Base-by-base conservation (phyloP, 2,329 filamentous ascomycete species). In the Corinectria fuckeliana region DNA sequence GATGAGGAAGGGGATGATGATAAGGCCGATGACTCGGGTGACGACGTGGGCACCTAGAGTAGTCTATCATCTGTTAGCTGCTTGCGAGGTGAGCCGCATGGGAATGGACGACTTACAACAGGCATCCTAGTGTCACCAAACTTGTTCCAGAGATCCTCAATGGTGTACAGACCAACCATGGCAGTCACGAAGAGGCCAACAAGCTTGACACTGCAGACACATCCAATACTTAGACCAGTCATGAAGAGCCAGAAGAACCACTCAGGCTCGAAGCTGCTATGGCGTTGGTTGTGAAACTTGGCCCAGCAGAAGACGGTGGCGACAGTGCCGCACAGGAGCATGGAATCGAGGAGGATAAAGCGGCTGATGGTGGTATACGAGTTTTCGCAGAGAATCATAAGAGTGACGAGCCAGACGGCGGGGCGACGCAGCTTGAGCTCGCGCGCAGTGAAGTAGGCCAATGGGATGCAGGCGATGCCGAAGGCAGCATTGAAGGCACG, bases 371-470 rank as follows among this genome's bases (percentile, higher is more conserved):
- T 98, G 48, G 95, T 97, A 81, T 98, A 99, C 50, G 95, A 98
- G 82, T 99, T 99, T 78, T 99, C 95, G 82, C 93, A 99, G 39
- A 99, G 87, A 42, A 99, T 93, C 92, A 97, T 97, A 69, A 98
- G 82, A 18, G 93, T 95, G 58, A 98, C 89, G 57, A 99, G 84
- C 95, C 95, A 99, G 68, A 97, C 92, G 49, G 93, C 91, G 39
- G 92, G 89, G 66, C 91, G 88, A 74, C 88, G 89, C 74, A 98
- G 89, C 74, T 93, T 91, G 71, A 99, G 82, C 78, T 97, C 93
- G 72, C 90, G 91, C 30, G 94, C 94, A 34, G 95, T 99, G 77
- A 87, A 98, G 82, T 98, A 99, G 56, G 95, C 94, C 77, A 99
- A 80, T 16, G 95, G 95, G 45, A 99, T 88, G 74, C 92, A 97